phyloP scores from a whole-genome alignment of 257 asterid species.

The Solanum chiquidenum region DNA sequence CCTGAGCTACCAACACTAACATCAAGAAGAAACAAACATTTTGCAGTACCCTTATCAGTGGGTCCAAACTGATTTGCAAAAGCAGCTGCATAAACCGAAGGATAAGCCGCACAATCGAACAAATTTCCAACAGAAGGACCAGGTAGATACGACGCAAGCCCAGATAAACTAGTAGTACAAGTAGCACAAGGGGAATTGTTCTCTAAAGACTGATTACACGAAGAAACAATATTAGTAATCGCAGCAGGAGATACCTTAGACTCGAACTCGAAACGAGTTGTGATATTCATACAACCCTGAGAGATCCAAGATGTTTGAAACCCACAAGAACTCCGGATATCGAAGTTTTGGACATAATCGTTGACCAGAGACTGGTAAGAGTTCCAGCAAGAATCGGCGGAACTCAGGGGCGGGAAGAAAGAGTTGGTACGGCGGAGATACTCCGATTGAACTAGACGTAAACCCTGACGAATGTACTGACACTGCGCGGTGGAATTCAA shows the following conservation, averaged over 20 bases:
- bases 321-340: constrained; percentile 54
- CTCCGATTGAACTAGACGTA: constrained; percentile 65
- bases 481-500: constrained; percentile 32
- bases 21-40: constrained; percentile 65
- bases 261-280: constrained; percentile 58
- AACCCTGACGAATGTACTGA: constrained; percentile 53
- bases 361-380: constrained; percentile 33
- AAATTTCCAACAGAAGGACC: constrained; percentile 45
- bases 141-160: constrained; percentile 40
- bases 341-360: constrained; percentile 23
- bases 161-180: constrained; percentile 55
- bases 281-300: constrained; percentile 57
- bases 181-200: constrained; percentile 67
- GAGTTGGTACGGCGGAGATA: constrained; percentile 35
- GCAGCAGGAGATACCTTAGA: constrained; percentile 26
- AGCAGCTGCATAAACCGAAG: constrained; percentile 62
- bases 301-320: constrained; percentile 53
- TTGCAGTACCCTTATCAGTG: constrained; percentile 50
- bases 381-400: constrained; percentile 63
- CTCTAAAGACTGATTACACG: constrained; percentile 60
- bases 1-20: constrained; percentile 10
- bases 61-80: constrained; percentile 55
- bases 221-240: constrained; percentile 15
- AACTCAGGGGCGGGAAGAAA: constrained; percentile 46
- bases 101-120: constrained; percentile 53